Evolutionary conservation across 2,329 filamentous ascomycete genomes (phyloP).

Genomic region (Zasmidium angulare): DNA sequence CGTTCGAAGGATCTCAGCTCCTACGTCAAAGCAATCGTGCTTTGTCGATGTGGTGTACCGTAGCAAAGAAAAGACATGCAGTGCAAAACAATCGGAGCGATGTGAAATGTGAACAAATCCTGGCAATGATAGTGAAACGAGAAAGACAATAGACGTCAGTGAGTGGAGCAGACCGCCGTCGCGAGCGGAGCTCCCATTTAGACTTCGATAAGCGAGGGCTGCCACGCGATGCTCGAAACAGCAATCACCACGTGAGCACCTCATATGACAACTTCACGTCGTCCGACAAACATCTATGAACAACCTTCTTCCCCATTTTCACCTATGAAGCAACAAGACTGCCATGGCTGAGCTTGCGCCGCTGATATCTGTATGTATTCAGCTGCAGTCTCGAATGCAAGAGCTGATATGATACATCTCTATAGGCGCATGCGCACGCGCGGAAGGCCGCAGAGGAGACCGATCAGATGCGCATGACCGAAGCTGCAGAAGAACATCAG

Average conservation of each 20-base stretch:
- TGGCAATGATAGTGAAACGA: neutral
- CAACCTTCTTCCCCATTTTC: neutral
- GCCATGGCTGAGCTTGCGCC: constrained; percentile 14
- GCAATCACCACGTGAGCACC: neutral
- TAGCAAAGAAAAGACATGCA: neutral
- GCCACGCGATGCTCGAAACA: neutral
- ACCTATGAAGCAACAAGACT: neutral
- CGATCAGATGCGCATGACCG: constrained; percentile 67
- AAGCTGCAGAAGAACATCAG: constrained; percentile 84
- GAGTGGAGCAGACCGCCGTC: neutral
- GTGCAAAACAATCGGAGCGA: neutral
- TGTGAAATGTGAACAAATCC: neutral
- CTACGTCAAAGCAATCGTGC: neutral
- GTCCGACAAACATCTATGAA: neutral
- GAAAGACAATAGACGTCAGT: neutral
- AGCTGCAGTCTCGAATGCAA: neutral
- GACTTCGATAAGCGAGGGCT: neutral
- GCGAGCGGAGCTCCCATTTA: neutral
- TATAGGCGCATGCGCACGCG: constrained; percentile 82
- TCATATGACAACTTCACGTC: neutral
- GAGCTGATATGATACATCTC: constrained; percentile 18
- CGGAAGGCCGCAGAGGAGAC: constrained; percentile 76
- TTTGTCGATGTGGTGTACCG: neutral
- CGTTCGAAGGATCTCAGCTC: neutral
- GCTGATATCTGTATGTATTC: constrained; percentile 7